These are phyloP conservation scores for Jatropha multifida DNA, from an alignment of 441 rosid species.

Conservation along the genomic window DNA sequence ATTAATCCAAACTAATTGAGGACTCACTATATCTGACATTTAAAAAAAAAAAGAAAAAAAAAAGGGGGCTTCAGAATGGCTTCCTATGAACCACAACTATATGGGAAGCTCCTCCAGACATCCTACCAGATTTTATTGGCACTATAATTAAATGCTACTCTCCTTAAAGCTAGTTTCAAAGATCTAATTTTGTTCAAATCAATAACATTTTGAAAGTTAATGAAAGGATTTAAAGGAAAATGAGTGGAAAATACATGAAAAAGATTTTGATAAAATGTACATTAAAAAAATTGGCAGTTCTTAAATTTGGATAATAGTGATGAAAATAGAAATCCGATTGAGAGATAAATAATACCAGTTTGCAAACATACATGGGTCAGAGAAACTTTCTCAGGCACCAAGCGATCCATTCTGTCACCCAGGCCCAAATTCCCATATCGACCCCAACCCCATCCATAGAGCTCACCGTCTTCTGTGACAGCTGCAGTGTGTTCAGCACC, in stretches of 20 bases:
- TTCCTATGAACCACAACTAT: not conserved
- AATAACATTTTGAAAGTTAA: not conserved
- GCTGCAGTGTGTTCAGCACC: slow-evolving; percentile 99
- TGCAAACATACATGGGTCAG: slow-evolving; percentile 52
- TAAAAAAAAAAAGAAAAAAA: not conserved
- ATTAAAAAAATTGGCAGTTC: not conserved
- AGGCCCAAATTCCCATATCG: slow-evolving; percentile 95
- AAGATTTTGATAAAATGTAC: not conserved
- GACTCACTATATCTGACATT: not conserved
- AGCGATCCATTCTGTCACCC: slow-evolving; percentile 91
- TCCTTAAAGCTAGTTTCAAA: slow-evolving; percentile 6
- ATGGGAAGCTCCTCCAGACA: not conserved
- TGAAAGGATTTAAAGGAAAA: not conserved
- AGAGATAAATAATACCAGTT: slow-evolving; percentile 22
- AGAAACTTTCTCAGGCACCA: slow-evolving; percentile 80
- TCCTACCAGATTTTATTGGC: not conserved
- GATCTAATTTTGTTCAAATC: not conserved
- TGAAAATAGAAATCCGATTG: not conserved
- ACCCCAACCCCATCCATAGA: slow-evolving; percentile 99
- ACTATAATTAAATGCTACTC: not conserved
- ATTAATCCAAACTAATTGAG: too few relatives aligned
- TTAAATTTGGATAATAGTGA: not conserved
- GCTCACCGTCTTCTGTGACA: slow-evolving; percentile 86
- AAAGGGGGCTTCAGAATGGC: not conserved
- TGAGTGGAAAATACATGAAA: not conserved